A percentile compares a stretch with the other conserved stretches of the same genome.
phyloP scores from a whole-genome alignment of 2,329 filamentous ascomycete species.

The Blumeriella jaapii region DNA sequence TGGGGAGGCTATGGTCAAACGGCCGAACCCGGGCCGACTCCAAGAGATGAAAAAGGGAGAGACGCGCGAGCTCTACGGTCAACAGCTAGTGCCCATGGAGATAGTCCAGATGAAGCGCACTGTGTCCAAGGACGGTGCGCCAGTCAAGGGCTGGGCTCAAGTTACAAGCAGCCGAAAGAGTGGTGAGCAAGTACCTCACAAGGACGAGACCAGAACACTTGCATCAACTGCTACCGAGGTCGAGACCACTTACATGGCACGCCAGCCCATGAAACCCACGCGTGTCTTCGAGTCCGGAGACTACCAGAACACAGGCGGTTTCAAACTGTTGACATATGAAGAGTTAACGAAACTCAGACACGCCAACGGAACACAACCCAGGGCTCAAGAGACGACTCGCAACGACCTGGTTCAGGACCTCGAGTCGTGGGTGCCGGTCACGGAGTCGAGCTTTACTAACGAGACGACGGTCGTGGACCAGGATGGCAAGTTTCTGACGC shows the following conservation, averaged over 20 bases:
- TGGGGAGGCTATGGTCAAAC: background rate
- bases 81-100: constrained; percentile 1
- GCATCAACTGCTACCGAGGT: background rate
- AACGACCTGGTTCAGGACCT: background rate
- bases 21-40: background rate
- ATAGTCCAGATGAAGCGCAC: constrained; percentile 3
- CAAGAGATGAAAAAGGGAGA: constrained; percentile 1
- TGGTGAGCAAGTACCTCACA: background rate
- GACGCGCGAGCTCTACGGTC: background rate
- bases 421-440: background rate
- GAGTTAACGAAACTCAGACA: too few species aligned
- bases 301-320: too few species aligned
- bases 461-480: background rate
- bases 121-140: background rate
- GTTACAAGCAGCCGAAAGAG: background rate
- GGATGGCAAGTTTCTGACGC: background rate
- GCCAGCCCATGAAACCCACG: background rate
- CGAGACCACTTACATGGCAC: constrained; percentile 1
- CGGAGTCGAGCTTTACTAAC: background rate
- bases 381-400: background rate
- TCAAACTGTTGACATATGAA: background rate
- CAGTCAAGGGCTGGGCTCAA: background rate
- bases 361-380: too few species aligned
- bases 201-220: background rate
- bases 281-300: too few species aligned